Evolutionary conservation across 129 eudicot species (phyloP).

Genomic region (Centaurea solstitialis): DNA sequence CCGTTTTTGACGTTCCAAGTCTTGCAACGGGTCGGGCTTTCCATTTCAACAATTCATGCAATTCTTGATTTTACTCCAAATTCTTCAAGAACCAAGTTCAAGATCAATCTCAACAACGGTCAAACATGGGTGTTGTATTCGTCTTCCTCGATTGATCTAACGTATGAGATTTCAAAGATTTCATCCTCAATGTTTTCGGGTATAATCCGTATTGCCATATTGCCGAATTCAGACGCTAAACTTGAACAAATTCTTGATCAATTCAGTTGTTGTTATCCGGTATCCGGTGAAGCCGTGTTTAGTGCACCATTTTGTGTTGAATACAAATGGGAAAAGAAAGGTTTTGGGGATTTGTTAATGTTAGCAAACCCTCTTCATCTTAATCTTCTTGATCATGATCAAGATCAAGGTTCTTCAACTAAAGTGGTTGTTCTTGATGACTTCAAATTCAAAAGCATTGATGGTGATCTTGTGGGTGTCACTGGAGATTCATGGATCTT

Average conservation of each 20-base stretch:
- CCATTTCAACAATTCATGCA: conserved; percentile 74
- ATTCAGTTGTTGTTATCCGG: conserved; percentile 81
- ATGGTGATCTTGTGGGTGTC: conserved; percentile 95
- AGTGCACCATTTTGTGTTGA: conserved; percentile 59
- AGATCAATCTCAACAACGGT: conserved; percentile 63
- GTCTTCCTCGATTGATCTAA: conserved; percentile 61
- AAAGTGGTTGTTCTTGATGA: conserved; percentile 47
- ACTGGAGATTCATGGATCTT: conserved; percentile 82
- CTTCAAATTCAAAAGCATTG: conserved; percentile 71
- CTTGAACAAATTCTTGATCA: conserved; percentile 60
- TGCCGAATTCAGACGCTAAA: conserved; percentile 42
- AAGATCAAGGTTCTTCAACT: conserved; percentile 14
- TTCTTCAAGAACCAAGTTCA: conserved; percentile 55
- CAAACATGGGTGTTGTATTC: conserved; percentile 89
- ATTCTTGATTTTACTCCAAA: conserved; percentile 59
- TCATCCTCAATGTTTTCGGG: conserved; percentile 67
- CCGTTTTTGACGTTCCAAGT: conserved; percentile 75
- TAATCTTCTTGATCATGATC: conserved; percentile 39
- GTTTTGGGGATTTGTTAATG: conserved; percentile 89
- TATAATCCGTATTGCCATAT: conserved; percentile 59
- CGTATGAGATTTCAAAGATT: conserved; percentile 48
- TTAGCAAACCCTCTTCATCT: conserved; percentile 90
- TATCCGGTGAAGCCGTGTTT: conserved; percentile 64
- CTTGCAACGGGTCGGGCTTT: conserved; percentile 26
- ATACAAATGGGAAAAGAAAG: conserved; percentile 82